These are phyloP conservation scores for Trichosporon inkin DNA, from an alignment of 1,284 basidiomycete genomes.

Conservation along the genomic window DNA sequence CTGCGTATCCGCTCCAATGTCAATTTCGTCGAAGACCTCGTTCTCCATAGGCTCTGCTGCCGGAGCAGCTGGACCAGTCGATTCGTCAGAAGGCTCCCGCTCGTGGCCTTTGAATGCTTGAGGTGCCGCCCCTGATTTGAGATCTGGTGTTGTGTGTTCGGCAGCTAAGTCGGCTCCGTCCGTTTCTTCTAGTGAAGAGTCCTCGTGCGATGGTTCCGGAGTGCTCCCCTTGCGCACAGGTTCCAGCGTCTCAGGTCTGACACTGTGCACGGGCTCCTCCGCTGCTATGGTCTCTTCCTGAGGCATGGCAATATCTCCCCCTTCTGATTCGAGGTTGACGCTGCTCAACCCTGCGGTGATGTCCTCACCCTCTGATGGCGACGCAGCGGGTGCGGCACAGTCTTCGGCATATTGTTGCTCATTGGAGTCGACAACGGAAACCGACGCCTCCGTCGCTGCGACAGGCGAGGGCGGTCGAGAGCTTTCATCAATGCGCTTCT, in stretches of 20 bases:
- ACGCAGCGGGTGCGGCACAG: not conserved
- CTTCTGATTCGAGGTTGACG: not conserved
- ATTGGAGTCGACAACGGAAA: too few species aligned
- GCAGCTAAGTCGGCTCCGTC: not conserved
- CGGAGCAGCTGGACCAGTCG: not conserved
- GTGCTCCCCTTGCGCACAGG: not conserved
- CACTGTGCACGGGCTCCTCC: not conserved
- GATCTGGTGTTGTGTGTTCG: not conserved
- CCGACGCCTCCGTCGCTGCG: too few species aligned
- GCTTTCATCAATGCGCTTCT: too few species aligned
- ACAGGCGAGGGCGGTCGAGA: too few species aligned
- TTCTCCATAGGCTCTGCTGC: not conserved
- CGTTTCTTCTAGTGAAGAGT: not conserved
- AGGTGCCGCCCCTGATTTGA: not conserved
- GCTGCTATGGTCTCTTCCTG: not conserved
- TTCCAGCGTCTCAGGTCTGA: not conserved
- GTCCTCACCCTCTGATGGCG: not conserved
- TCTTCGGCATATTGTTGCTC: not conserved
- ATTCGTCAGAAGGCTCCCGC: not conserved
- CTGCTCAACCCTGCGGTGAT: not conserved
- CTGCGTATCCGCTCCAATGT: not conserved
- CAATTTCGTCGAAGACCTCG: not conserved
- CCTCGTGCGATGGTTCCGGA: not conserved
- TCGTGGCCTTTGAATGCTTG: not conserved
- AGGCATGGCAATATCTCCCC: slow-evolving; percentile 1